These are phyloP conservation scores for Pistacia vera DNA, from an alignment of 345 rosid genomes.

Conservation along the genomic window DNA sequence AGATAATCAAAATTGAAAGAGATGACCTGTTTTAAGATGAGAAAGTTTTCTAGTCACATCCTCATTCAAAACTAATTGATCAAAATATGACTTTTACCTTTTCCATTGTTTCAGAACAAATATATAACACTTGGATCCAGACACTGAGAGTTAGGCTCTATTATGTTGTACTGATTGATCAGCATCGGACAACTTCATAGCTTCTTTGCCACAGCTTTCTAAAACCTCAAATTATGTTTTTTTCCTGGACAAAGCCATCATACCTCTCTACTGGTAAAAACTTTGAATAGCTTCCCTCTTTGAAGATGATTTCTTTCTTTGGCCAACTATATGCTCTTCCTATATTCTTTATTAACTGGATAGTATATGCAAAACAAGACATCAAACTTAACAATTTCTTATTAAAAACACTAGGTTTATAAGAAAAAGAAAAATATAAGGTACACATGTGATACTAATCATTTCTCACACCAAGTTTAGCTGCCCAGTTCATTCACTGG, in stretches of 20 bases:
- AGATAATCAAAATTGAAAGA: constrained; percentile 14
- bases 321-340: constrained; percentile 59
- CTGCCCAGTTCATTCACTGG: constrained; percentile 32
- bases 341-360: constrained; percentile 76
- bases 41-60: constrained; percentile 24
- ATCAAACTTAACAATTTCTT: constrained; percentile 53
- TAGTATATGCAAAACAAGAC: constrained; percentile 62
- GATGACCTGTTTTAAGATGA: not conserved
- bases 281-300: constrained; percentile 71
- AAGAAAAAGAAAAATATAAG: constrained; percentile 21
- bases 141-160: constrained; percentile 55
- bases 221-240: constrained; percentile 58
- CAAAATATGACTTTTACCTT: constrained; percentile 52
- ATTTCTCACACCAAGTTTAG: constrained; percentile 32
- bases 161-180: constrained; percentile 53
- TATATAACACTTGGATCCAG: constrained; percentile 48
- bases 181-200: constrained; percentile 60
- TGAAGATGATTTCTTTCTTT: constrained; percentile 73
- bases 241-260: constrained; percentile 51
- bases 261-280: constrained; percentile 61
- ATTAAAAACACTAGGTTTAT: constrained; percentile 24
- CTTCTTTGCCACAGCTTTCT: constrained; percentile 67
- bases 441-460: constrained; percentile 36
- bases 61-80: constrained; percentile 36
- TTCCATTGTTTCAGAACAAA: constrained; percentile 48